These are phyloP conservation scores for Metschnikowia lunata DNA, from an alignment of 805 yeast species.

Conservation along the genomic window DNA sequence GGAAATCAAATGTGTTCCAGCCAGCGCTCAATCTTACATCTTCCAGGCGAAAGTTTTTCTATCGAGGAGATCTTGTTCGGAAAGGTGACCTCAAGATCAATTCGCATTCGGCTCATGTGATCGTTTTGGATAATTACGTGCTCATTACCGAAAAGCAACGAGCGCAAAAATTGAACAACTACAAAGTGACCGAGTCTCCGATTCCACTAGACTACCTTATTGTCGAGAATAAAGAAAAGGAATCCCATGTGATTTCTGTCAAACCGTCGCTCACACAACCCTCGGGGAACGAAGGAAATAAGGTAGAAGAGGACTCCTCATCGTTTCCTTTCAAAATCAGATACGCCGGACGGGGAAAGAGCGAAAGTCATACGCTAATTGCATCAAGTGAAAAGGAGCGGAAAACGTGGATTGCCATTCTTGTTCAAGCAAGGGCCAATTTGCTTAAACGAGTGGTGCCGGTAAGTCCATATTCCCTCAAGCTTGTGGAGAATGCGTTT, in stretches of 20 bases:
- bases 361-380: slow-evolving; percentile 48
- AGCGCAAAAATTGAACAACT: slow-evolving; percentile 32
- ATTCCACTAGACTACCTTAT: slow-evolving; percentile 57
- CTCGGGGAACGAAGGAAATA: neutral
- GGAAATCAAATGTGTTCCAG: slow-evolving; percentile 44
- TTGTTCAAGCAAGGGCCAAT: slow-evolving; percentile 44
- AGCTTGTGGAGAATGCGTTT: slow-evolving; percentile 50
- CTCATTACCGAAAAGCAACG: slow-evolving; percentile 56
- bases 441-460: slow-evolving; percentile 27
- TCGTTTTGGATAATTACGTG: slow-evolving; percentile 67
- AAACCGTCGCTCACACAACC: neutral
- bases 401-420: slow-evolving; percentile 52
- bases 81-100: slow-evolving; percentile 65
- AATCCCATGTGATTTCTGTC: slow-evolving; percentile 2
- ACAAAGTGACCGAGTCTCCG: slow-evolving; percentile 40
- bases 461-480: slow-evolving; percentile 52
- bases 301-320: slow-evolving; percentile 23
- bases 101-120: slow-evolving; percentile 46
- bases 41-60: slow-evolving; percentile 50
- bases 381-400: slow-evolving; percentile 48
- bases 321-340: slow-evolving; percentile 49
- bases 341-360: slow-evolving; percentile 52
- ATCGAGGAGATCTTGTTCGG: slow-evolving; percentile 54
- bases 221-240: slow-evolving; percentile 35
- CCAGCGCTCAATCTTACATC: slow-evolving; percentile 41